Evolutionary conservation across 805 yeast species (phyloP), one percentile per base, ranked within the genome.

Genomic region (Yarrowia osloensis): DNA sequence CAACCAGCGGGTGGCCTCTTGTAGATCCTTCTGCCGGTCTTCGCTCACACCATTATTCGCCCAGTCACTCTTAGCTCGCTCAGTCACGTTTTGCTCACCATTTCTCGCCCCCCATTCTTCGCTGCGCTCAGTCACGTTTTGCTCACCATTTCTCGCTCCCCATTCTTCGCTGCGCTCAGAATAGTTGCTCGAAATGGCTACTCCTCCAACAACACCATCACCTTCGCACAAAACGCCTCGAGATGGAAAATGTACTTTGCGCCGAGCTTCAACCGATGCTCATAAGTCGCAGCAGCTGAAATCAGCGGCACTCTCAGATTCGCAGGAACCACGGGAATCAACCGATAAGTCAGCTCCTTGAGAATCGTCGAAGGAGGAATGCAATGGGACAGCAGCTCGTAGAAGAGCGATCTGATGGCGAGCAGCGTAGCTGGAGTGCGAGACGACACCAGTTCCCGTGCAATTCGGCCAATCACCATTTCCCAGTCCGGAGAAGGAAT

Each of bases 211-310:
- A 83, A 83, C 47, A 91, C 89, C 98, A 95, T 94, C 1, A 87
- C 85, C 74, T 85, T 88, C 0, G 98, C 97, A 21, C 90, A 84
- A 74, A 91, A 95, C 1, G 98, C 99, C 79, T 95, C 99, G 66
- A 95, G 78, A 78, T 95, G 99, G 77, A 91, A 95, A 13, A 95
- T 94, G 42, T 92, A 90, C 77, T 95, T 95, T 68, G 85, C 84
- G 2, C 98, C 99, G 68, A 89, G 78, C 68, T 92, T 85, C 68
- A 95, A 81, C 67, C 99, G 84, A 73, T 95, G 97, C 74, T 95
- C 99, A 68, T 73, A 77, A 72, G 85, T 88, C 1, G 96, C 84
- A 2, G 89, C 88, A 5, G 86, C 77, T 9, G 83, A 83, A 12
- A 89, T 84, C n/a, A 79, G 70, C 33, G 70, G 71, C 3, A 77